Evolutionary conservation across 2,329 filamentous ascomycete genomes (phyloP), one percentile per base, ranked within the genome.

Genomic region (Tolypocladium amazonense): DNA sequence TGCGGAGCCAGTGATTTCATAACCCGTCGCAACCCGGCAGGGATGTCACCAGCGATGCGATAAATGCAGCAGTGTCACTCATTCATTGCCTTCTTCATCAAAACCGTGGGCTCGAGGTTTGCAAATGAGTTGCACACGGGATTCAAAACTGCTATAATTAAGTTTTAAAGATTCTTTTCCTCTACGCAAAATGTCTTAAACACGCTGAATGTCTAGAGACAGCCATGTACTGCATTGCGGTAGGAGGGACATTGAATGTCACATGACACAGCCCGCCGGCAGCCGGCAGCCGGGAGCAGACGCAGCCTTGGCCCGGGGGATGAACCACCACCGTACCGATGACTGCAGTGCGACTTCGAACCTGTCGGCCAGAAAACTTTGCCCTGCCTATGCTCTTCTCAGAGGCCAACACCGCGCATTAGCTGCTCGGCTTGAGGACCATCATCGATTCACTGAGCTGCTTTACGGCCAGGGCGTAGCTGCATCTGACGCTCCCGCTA

Each of bases 401-500:
- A 5, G 30, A 53, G 30, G 50, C 50, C 27, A 33, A 12, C 27
- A n/a, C 18, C 18, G 50, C 30, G 15, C 9, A 20, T 52, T 8
- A 35, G 20, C 50, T 53, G 30, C 30, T n/a, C 27, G 4, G 50
- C 18, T 53, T n/a, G 20, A 35, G 27, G 50, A 23, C 12, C 30
- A 37, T 37, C 50, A 23, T 9, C 50, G 11, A 54, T n/a, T 14
- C 50, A 54, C 12, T 20, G 30, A 54, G 27, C 50, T 33, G 2
- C 50, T 15, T n/a, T 27, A 30, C 27, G 56, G 27, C 20, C 27
- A 30, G 20, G 23, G 38, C 25, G 55, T 18, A 38, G 55, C 30
- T 38, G 56, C 56, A 41, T 57, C 20, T 30, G 53, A n/a, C 53
- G 25, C 38, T 41, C 14, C 50, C 59, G 59, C 57, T 53, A 59